These are phyloP conservation scores for Allium fistulosum DNA, from an alignment of 106 monocot genomes.

Conservation along the genomic window DNA sequence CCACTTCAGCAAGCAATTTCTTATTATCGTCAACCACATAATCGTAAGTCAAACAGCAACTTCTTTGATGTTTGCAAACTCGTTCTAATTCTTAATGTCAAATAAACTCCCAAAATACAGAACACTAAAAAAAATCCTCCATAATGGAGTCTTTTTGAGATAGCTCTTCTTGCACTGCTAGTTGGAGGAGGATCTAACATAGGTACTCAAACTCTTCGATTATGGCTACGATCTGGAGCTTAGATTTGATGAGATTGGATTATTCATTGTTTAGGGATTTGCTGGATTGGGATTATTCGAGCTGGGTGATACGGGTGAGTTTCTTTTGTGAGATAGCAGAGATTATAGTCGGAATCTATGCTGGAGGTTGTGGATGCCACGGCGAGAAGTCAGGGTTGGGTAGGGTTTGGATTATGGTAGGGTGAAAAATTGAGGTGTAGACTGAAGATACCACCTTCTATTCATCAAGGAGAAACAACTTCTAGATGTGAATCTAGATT, in stretches of 20 bases:
- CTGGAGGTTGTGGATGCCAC: background rate
- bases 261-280: constrained; percentile 88
- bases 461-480: too few relatives aligned
- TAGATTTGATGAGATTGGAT: constrained; percentile 77
- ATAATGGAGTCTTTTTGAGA: constrained; percentile 7
- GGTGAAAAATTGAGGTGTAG: too few relatives aligned
- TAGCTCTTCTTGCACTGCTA: constrained; percentile 70
- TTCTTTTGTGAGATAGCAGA: constrained; percentile 84
- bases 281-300: constrained; percentile 65
- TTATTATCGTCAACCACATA: constrained; percentile 80
- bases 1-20: constrained; percentile 62
- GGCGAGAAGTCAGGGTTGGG: background rate
- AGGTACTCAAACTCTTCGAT: constrained; percentile 90
- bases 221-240: constrained; percentile 43
- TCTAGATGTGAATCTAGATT: too few relatives aligned
- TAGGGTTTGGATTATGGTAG: too few relatives aligned
- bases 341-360: constrained; percentile 48
- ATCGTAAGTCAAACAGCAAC: constrained; percentile 88
- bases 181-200: constrained; percentile 46
- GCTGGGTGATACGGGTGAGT: constrained; percentile 80
- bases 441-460: too few relatives aligned
- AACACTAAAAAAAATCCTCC: constrained; percentile 49
- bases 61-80: constrained; percentile 73
- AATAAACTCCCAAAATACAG: constrained; percentile 79
- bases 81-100: constrained; percentile 71